Evolutionary conservation across 2,329 filamentous ascomycete genomes (phyloP), one percentile per base, ranked within the genome.

Genomic region (Thelonectria discophora): DNA sequence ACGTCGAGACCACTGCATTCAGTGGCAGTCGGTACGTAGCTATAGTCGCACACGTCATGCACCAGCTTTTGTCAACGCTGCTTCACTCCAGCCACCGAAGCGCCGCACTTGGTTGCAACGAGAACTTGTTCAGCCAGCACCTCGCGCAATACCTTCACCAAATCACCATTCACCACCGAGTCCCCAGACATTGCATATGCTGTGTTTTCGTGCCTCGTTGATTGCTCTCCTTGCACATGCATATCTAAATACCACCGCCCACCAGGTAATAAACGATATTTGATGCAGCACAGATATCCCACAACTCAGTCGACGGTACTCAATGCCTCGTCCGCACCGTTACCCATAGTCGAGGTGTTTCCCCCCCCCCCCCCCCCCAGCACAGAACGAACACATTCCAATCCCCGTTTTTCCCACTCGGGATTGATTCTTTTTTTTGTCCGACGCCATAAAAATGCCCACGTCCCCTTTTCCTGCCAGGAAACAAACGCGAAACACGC

Each of bases 381-480:
- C 65, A 65, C 64, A 65, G 64, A 55, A 63, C 54, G 60, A 56
- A 50, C 56, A 60, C 66, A 62, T 61, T 61, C 49, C 66, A 65
- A 48, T 57, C 54, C 64, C 54, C 64, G 58, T 59, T 43, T 56
- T 60, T 56, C 63, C 17, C 43, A 42, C 40, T 30, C 3, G n/a
- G 9, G 43, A n/a, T 45, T 65, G 68, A 62, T 55, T 50, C 60
- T 63, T 56, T 58, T 68, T 61, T 56, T 56, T 53, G 39, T 62
- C 67, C 58, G 65, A 58, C 55, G 60, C 69, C 68, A 68, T 70
- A 63, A 30, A 30, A 30, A 30, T 30, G 34, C 34, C n/a, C 34
- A 37, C 15, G 68, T 47, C 66, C 64, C 65, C n/a, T n/a, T 62
- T 71, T 54, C 59, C 39, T 48, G 47, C 57, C 53, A 24, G 53